These are phyloP conservation scores for Russula virescens DNA, from an alignment of 768 basidiomycete species.

Conservation along the genomic window DNA sequence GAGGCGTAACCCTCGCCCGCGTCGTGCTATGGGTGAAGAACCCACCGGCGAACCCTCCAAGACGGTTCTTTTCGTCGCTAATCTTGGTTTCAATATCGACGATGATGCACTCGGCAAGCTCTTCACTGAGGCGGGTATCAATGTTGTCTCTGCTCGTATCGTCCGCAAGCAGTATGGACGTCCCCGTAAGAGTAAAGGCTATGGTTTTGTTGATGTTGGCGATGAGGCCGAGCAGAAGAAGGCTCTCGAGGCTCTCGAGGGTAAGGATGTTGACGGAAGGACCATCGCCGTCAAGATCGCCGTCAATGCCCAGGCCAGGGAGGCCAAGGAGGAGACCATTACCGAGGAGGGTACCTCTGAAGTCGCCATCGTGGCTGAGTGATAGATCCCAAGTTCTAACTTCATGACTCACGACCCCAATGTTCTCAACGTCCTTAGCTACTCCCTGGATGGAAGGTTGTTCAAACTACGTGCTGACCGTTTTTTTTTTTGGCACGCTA, in stretches of 20 bases:
- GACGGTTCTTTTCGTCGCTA: slow-evolving; percentile 92
- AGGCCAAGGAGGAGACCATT: slow-evolving; percentile 25
- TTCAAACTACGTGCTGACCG: slow-evolving; percentile 21
- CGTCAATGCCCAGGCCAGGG: slow-evolving; percentile 68
- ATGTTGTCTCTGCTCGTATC: slow-evolving; percentile 80
- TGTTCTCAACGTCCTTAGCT: slow-evolving; percentile 20
- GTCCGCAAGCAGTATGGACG: slow-evolving; percentile 81
- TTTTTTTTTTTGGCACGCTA: slow-evolving; percentile 22
- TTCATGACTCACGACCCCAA: slow-evolving; percentile 21
- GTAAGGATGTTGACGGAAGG: slow-evolving; percentile 83
- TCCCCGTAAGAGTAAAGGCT: slow-evolving; percentile 89
- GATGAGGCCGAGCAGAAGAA: slow-evolving; percentile 84
- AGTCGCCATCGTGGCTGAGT: slow-evolving; percentile 21
- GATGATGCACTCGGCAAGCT: slow-evolving; percentile 74
- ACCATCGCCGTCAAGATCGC: slow-evolving; percentile 92
- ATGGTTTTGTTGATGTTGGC: slow-evolving; percentile 96
- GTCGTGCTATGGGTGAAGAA: slow-evolving; percentile 74
- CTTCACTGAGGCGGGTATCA: slow-evolving; percentile 84
- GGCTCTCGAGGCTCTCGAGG: slow-evolving; percentile 81
- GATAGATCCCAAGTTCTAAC: slow-evolving; percentile 6
- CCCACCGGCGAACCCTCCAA: slow-evolving; percentile 85
- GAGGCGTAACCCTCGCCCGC: slow-evolving; percentile 49
- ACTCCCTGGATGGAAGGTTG: slow-evolving; percentile 21
- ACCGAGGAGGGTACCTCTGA: slow-evolving; percentile 24
- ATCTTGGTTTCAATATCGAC: slow-evolving; percentile 91